Base-by-base conservation (phyloP, 306 rosid species). In the Gastrolobium villosum region DNA sequence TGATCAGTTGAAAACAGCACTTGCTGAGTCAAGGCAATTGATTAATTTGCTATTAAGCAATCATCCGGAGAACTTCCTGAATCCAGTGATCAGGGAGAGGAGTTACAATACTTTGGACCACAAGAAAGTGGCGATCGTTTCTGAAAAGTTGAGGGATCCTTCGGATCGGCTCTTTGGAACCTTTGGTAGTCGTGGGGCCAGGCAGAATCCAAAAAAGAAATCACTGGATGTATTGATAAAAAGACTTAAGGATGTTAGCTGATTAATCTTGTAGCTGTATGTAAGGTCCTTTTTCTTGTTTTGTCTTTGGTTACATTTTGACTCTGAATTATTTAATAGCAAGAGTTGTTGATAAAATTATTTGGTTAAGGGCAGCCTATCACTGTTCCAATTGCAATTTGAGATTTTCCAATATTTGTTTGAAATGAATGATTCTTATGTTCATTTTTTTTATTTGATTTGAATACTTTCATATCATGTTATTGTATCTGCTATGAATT, bases 141-240 rank as follows among this genome's bases (percentile, higher is more conserved):
- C 98, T 56, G 98, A 96, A 72, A 93, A 96, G 77, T 83, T 96
- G 79, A 91, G 84, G 85, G 99, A 96, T 84, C 86, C 96, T 79
- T 91, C 99, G 0, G 99, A 95, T 36, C 86, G 99, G 79, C 88
- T 91, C 49, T 96, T 96, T 60, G 98, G 98, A 72, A 96, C 94
- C 74, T 96, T 96, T 50, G 94, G 99, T 36, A 88, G 90, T 82
- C 89, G 99, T 56, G 96, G 90, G 52, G 72, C 88, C 60, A 91
- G 92, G 86, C 99, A 91, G 87, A 96, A 93, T 78, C 98, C 99
- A 0, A 93, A 93, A 84, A 93, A 86, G 96, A 96, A 96, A 84
- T 96, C 99, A 30, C 70, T 90, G 86, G 97, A 87, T 79, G 55
- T 71, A 28, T 83, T 96, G 89, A 93, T 96, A 78, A 96, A 89